Conservation (phyloP, 345 rosid species). For the Angophora floribunda region DNA sequence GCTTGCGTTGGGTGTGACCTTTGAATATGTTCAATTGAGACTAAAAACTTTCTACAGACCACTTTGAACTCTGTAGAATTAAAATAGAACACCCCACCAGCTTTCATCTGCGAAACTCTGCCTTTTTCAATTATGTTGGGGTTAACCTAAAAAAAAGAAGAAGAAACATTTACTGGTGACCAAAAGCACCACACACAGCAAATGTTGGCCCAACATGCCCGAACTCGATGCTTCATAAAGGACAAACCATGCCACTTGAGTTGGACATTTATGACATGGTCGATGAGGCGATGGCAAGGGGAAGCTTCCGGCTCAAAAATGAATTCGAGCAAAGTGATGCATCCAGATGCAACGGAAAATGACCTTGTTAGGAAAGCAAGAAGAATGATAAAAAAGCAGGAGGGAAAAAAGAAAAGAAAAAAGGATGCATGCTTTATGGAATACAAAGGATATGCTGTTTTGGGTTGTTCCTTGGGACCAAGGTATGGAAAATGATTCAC, state of each 20-base stretch:
- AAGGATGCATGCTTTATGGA: not conserved
- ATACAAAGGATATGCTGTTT: not conserved
- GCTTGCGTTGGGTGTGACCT: not conserved
- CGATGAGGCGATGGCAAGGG: not conserved
- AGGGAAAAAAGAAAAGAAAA: not conserved
- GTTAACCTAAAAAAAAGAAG: not conserved
- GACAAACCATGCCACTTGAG: not conserved
- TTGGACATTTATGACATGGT: not conserved
- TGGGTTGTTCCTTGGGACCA: not conserved
- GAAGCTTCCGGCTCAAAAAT: not conserved
- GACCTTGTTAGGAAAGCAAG: not conserved
- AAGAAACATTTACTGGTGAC: not conserved
- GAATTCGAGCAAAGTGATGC: not conserved
- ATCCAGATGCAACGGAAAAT: not conserved
- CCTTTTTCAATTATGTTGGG: not conserved
- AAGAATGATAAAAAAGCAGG: not conserved
- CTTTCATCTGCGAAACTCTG: not conserved
- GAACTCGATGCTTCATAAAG: not conserved
- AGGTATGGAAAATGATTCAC: not conserved
- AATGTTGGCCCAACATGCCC: not conserved
- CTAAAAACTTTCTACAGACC: not conserved
- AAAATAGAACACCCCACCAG: not conserved
- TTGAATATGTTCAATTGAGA: not conserved
- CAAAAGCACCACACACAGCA: not conserved
- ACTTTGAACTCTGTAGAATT: not conserved